Conservation (phyloP, 2,329 filamentous ascomycete species). For the Lomentospora prolificans region DNA sequence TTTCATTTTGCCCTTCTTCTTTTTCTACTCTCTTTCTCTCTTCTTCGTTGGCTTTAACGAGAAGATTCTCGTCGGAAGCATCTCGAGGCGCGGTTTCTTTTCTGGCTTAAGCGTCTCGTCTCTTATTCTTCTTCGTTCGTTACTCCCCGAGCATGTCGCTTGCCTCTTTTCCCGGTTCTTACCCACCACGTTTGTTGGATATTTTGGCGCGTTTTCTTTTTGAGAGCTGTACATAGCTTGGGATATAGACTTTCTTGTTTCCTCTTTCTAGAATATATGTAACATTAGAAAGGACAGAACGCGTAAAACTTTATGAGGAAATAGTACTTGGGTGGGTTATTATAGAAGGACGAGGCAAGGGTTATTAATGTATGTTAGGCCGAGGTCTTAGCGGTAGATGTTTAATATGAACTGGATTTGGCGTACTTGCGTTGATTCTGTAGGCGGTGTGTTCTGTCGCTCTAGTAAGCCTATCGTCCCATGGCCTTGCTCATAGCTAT, state of each 20-base stretch:
- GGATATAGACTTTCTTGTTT: neutral
- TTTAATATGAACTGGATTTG: too few species aligned
- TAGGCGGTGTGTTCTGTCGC: too few species aligned
- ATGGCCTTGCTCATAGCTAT: too few species aligned
- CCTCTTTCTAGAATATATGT: neutral
- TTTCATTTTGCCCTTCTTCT: neutral
- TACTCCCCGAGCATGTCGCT: neutral
- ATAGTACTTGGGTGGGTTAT: neutral
- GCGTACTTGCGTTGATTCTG: too few species aligned
- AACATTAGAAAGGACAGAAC: neutral
- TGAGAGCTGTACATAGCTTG: neutral
- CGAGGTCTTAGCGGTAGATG: too few species aligned
- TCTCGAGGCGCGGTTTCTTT: neutral
- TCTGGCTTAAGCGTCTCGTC: neutral
- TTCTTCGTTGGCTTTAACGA: too few species aligned
- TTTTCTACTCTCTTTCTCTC: neutral
- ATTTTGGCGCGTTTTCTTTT: neutral
- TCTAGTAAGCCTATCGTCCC: too few species aligned
- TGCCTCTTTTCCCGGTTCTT: constrained; percentile 2
- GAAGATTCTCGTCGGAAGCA: neutral
- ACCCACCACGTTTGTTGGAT: neutral
- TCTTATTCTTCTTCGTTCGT: constrained; percentile 4
- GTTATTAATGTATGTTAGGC: too few species aligned
- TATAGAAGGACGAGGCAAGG: too few species aligned
- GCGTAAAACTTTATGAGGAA: neutral